Conservation (phyloP, 495 filamentous ascomycete species). For the Sphaerosporella brunnea region DNA sequence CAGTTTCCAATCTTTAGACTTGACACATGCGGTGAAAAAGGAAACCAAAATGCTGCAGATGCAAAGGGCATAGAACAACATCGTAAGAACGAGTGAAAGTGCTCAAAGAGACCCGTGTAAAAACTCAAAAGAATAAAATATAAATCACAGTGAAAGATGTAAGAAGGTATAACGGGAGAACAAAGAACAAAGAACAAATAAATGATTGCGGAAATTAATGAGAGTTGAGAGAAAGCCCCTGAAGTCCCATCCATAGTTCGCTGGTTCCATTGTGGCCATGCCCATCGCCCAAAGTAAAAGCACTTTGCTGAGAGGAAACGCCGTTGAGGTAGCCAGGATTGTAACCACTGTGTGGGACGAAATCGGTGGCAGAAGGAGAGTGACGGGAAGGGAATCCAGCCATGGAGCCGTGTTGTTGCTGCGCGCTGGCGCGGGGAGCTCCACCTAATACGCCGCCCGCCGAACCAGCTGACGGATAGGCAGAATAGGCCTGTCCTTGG, state of each 20-base stretch:
- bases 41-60: background rate
- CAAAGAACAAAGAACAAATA: too few species aligned
- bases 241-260: constrained; percentile 20
- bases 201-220: too few species aligned
- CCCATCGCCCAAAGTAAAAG: constrained; percentile 11
- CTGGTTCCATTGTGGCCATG: constrained; percentile 14
- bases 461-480: constrained; percentile 5
- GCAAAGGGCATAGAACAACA: constrained; percentile 1
- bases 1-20: constrained; percentile 8
- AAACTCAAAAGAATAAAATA: constrained; percentile 11
- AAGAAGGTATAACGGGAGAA: too few species aligned
- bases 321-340: constrained; percentile 19
- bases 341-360: constrained; percentile 21
- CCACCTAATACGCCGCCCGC: constrained; percentile 17
- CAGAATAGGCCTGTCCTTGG: constrained; percentile 12
- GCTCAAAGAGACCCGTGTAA: too few species aligned
- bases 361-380: constrained; percentile 17
- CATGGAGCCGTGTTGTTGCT: constrained; percentile 13
- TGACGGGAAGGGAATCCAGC: constrained; percentile 17
- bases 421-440: constrained; percentile 11
- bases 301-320: constrained; percentile 12
- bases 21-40: constrained; percentile 2
- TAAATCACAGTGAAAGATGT: constrained; percentile 14
- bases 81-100: too few species aligned
- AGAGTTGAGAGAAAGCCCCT: constrained; percentile 24